phyloP scores from a whole-genome alignment of 331 rosid species.

The Quercus tomentella region DNA sequence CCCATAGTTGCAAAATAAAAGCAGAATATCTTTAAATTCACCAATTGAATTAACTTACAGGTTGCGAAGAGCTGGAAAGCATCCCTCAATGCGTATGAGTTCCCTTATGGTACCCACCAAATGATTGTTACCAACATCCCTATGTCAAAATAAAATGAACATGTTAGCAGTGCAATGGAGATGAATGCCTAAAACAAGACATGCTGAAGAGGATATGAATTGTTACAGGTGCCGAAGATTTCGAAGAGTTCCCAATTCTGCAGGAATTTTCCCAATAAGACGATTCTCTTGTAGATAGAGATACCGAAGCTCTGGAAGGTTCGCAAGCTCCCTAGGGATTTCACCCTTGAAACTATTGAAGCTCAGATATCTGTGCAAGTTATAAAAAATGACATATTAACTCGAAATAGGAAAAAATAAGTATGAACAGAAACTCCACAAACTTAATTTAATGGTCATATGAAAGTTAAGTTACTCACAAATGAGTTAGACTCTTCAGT shows the following conservation, averaged over 20 bases:
- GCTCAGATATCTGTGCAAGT: constrained; percentile 65
- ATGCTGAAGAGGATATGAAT: constrained; percentile 4
- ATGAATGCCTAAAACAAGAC: background rate
- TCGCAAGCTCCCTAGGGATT: constrained; percentile 92
- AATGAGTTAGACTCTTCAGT: constrained; percentile 89
- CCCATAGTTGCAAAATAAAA: background rate
- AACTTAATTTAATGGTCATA: background rate
- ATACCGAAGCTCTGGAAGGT: constrained; percentile 89
- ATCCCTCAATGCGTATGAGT: constrained; percentile 92
- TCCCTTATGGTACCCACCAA: constrained; percentile 97
- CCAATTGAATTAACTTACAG: constrained; percentile 49
- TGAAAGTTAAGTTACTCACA: constrained; percentile 54
- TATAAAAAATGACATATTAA: background rate
- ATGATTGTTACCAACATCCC: constrained; percentile 98
- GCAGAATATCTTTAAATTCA: background rate
- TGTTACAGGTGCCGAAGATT: constrained; percentile 82
- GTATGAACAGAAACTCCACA: background rate
- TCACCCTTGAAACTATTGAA: constrained; percentile 96
- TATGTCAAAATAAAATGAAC: constrained; percentile 19
- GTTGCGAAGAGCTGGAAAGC: constrained; percentile 91
- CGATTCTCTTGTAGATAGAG: constrained; percentile 96
- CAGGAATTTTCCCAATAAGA: constrained; percentile 73
- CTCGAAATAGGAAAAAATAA: background rate
- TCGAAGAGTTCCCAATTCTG: constrained; percentile 89
- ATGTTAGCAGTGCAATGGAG: constrained; percentile 8